Evolutionary conservation across 1,139 yeast species (phyloP), one percentile per base, ranked within the genome.

Genomic region (Hansenula sp.): DNA sequence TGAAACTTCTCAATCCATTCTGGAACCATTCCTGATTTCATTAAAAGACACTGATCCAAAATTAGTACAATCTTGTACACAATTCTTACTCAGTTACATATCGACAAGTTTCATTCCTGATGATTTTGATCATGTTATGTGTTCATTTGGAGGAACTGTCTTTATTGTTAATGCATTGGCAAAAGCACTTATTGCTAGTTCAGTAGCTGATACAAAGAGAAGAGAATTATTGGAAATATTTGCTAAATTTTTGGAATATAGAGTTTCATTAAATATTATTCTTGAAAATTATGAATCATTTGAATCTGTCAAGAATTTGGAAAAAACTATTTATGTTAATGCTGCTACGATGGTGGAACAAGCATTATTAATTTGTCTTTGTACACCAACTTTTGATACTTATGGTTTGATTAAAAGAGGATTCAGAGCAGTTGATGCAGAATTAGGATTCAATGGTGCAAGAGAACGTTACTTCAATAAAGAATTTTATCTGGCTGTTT

Each of bases 361-460:
- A 70, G 73, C 52, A 62, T 73, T 26, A 54, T 75, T 54, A 17
- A 59, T 77, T 34, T 66, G 75, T 3, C 60, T 80, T 27, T 73
- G 82, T 46, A 73, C 83, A 0, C 79, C 78, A 44, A 81, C 77
- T 44, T 66, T 74, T 35, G 81, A 77, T 37, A 71, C 75, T 38
- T 79, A 78, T 55, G 68, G 71, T 41, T 61, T 75, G 36, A 73
- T 82, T 9, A 70, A 73, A 39, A 62, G 66, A 14, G 72, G 75
- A 14, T 69, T 79, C 59, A 60, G 59, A 36, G 68, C 74, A 56
- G 66, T 77, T 55, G 60, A 68, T 4, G 53, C 59, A 26, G 83
- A 78, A 43, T 45, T 65, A 52, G 36, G 44, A 39, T 33, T 41
- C 36, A 47, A 55, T 46, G 26, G 64, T 46, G 33, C 49, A 45